phyloP scores from a whole-genome alignment of 176 grass and related monocot species.

The Carex pumila region DNA sequence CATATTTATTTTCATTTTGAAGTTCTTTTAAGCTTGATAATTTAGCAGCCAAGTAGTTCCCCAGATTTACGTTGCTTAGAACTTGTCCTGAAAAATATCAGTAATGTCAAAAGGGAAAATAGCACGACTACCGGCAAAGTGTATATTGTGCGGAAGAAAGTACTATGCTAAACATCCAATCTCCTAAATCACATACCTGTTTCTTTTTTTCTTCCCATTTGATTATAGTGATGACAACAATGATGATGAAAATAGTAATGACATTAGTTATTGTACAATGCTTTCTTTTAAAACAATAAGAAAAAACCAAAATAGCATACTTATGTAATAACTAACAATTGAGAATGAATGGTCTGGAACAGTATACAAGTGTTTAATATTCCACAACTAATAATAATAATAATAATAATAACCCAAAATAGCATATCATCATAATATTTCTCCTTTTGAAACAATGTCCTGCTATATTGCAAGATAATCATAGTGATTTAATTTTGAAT shows the following conservation, averaged over 20 bases:
- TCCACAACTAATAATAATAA: background rate
- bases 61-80: slow-evolving; percentile 58
- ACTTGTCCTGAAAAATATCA: slow-evolving; percentile 59
- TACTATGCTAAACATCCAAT: background rate
- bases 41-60: slow-evolving; percentile 78
- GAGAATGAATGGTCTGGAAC: background rate
- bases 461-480: background rate
- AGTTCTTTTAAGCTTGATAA: slow-evolving; percentile 47
- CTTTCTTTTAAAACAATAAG: background rate
- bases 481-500: background rate
- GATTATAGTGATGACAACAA: background rate
- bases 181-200: background rate
- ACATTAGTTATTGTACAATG: background rate
- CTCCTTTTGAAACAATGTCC: background rate
- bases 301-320: background rate
- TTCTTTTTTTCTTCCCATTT: background rate
- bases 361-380: background rate
- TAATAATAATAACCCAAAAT: background rate
- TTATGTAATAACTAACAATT: background rate
- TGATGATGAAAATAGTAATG: background rate
- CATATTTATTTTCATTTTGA: slow-evolving; percentile 57
- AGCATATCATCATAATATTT: background rate
- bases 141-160: background rate
- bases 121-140: background rate
- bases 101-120: slow-evolving; percentile 8